Base-by-base conservation (phyloP, 768 basidiomycete genomes). In the Pleurotus cornucopiae region DNA sequence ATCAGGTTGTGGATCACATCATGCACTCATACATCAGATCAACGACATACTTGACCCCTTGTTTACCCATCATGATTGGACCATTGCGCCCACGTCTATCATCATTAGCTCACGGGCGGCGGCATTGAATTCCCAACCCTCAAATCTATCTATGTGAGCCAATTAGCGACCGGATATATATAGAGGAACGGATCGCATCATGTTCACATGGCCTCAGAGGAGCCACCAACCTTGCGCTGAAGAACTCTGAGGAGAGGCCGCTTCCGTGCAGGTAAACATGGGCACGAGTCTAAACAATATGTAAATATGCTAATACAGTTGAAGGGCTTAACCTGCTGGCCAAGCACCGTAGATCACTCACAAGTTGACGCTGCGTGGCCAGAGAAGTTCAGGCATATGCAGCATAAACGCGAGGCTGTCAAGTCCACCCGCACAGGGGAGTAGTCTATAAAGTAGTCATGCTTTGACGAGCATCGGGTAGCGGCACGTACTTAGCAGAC, bases 391-490 rank as follows among this genome's bases (percentile, higher is more conserved):
- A 30, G 34, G 12, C 48, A 49, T 49, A 49, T 49, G 48, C 48
- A 49, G 20, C 48, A 34, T 49, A 49, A 49, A 34, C 48, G 48
- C 48, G 48, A 49, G 48, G 48, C 20, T 49, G 16, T 49, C 20
- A 49, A 38, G 25, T 38, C 48, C 48, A 49, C 48, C 20, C 6
- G 48, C 20, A 49, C 48, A 49, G 48, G 48, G 48, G 20, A 4
- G 48, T 34, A 23, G 48, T 49, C 14, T 6, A 38, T 48, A 21
- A 23, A 25, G 47, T 26, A 26, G 47, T 48, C 47, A 48, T 41
- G 41, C 41, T 44, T 16, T 49, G 25, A 11, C 48, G 20, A 49
- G 12, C 30, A 49, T 30, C 48, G 25, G 25, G 13, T 13, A 30
- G 16, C 30, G 48, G 30, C 14, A 49, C 26, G n/a, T 30, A 26